Evolutionary conservation across 768 basidiomycete species (phyloP).

Genomic region (Serpula lacrymans): DNA sequence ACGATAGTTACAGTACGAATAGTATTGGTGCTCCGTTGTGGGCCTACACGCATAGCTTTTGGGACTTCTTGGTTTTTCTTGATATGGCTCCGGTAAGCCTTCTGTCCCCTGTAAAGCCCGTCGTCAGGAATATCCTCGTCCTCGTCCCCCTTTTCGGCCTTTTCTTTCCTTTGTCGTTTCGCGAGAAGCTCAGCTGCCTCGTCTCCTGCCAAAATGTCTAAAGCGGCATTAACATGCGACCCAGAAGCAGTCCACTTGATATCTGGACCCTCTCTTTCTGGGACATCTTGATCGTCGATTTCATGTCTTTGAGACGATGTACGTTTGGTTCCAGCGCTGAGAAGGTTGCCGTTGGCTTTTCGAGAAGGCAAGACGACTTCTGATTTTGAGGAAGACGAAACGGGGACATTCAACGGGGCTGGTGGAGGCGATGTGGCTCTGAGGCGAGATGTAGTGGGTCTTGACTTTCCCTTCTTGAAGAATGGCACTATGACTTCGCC

Average conservation of each 20-base stretch:
- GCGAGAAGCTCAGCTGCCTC: conserved; percentile 75
- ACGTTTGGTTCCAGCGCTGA: conserved; percentile 75
- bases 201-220: conserved; percentile 80
- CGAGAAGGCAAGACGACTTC: conserved; percentile 76
- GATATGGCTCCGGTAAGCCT: conserved; percentile 75
- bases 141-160: conserved; percentile 45
- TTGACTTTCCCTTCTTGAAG: conserved; percentile 81
- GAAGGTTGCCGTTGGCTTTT: conserved; percentile 63
- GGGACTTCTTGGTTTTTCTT: conserved; percentile 82
- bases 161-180: conserved; percentile 61
- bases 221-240: conserved; percentile 68
- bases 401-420: conserved; percentile 21
- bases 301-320: conserved; percentile 48
- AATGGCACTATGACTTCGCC: conserved; percentile 66
- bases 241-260: conserved; percentile 77
- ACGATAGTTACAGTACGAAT: conserved; percentile 93
- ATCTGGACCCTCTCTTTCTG: conserved; percentile 51
- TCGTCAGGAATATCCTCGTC: conserved; percentile 68
- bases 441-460: conserved; percentile 74
- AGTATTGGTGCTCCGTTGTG: conserved; percentile 70
- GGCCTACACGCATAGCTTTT: conserved; percentile 84
- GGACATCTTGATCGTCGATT: conserved; percentile 49
- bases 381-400: conserved; percentile 49
- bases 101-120: conserved; percentile 83
- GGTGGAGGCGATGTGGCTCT: conserved; percentile 65